Conservation (phyloP, 352 stramenopile species). For the Phytophthora sojae region DNA sequence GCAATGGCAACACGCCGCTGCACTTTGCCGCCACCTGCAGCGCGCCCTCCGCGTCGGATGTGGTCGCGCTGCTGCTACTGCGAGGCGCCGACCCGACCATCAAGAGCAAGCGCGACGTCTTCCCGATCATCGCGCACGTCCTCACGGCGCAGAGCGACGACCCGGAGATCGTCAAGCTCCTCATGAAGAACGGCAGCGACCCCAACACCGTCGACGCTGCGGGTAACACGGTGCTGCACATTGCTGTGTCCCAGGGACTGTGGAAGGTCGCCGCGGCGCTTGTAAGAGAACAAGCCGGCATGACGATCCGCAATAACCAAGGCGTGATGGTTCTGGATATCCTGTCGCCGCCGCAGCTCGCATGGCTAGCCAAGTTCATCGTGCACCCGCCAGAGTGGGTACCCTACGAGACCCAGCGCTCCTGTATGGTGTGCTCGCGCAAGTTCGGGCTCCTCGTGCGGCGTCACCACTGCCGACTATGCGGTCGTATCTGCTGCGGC, state of each 20-base stretch:
- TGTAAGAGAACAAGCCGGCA: constrained; percentile 66
- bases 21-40: constrained; percentile 83
- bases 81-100: constrained; percentile 66
- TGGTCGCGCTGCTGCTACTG: constrained; percentile 70
- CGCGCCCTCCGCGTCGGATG: constrained; percentile 47
- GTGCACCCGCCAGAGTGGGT: constrained; percentile 79
- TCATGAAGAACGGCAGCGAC: constrained; percentile 82
- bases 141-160: constrained; percentile 77
- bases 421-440: constrained; percentile 77
- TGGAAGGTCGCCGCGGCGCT: constrained; percentile 79
- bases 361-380: constrained; percentile 84
- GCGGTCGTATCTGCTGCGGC: constrained; percentile 82
- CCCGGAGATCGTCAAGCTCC: constrained; percentile 70
- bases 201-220: constrained; percentile 74
- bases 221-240: constrained; percentile 84
- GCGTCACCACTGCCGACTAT: constrained; percentile 84
- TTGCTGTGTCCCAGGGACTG: constrained; percentile 76
- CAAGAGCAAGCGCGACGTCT: constrained; percentile 78
- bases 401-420: constrained; percentile 62
- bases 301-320: constrained; percentile 83
- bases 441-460: constrained; percentile 78
- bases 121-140: constrained; percentile 80
- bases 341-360: constrained; percentile 71
- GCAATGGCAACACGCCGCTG: constrained; percentile 84
- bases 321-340: constrained; percentile 80